phyloP scores from a whole-genome alignment of 148 eudicot species.

The Rhododendron molle region DNA sequence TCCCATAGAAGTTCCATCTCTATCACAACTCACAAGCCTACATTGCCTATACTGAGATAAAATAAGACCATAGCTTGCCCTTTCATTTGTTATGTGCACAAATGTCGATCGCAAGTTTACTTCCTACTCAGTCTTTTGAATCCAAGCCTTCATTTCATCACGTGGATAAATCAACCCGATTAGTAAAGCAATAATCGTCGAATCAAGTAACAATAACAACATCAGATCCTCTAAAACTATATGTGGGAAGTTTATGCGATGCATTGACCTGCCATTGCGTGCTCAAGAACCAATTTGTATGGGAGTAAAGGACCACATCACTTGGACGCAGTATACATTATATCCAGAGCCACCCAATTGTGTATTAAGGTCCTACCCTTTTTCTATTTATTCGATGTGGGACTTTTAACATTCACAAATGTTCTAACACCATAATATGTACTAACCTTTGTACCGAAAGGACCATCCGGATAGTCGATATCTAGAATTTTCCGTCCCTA shows the following conservation, averaged over 20 bases:
- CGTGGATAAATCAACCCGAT: not conserved
- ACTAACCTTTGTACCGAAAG: constrained; percentile 96
- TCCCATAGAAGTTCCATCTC: not conserved
- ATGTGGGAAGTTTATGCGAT: too few relatives aligned
- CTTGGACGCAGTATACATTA: not conserved
- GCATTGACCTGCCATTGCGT: not conserved
- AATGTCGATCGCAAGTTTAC: not conserved
- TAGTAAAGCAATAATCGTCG: not conserved
- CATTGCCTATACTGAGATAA: not conserved
- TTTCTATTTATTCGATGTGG: not conserved
- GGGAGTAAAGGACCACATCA: not conserved
- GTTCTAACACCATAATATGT: not conserved
- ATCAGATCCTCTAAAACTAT: not conserved
- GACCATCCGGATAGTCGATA: constrained; percentile 73
- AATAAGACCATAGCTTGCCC: not conserved
- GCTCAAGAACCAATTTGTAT: not conserved
- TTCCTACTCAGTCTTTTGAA: not conserved
- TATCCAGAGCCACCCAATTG: too few relatives aligned
- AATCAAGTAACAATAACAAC: not conserved
- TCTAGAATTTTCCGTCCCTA: constrained; percentile 77
- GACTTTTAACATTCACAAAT: not conserved
- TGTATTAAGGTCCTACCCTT: not conserved
- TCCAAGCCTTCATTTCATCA: not conserved
- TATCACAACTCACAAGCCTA: not conserved
- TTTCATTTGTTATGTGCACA: not conserved